phyloP scores from a whole-genome alignment of 2,329 filamentous ascomycete genomes.

The Ophiostoma australiae region DNA sequence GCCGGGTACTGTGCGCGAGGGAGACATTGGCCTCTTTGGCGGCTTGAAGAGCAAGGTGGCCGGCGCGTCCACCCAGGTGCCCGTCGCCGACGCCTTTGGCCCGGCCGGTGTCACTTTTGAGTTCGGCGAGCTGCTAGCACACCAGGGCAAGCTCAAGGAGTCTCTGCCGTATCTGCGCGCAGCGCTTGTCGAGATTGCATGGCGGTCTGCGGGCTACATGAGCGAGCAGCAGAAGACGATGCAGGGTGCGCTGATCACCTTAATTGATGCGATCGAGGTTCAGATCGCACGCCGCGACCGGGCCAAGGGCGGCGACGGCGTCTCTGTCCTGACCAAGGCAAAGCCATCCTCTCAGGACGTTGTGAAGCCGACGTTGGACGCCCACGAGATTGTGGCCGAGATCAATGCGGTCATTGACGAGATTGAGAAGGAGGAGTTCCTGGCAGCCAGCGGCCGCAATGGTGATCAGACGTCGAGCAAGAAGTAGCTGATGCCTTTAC shows the following conservation, averaged over 20 bases:
- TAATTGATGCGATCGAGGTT: neutral
- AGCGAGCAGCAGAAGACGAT: neutral
- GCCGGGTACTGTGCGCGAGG: neutral
- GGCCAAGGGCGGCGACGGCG: neutral
- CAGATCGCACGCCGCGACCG: neutral
- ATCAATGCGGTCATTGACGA: neutral
- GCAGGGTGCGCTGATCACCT: neutral
- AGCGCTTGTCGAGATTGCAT: constrained; percentile 13
- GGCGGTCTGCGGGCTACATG: constrained; percentile 16
- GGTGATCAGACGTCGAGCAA: neutral
- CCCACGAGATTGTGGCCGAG: neutral
- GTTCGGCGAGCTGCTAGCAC: constrained; percentile 14
- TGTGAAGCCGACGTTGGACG: neutral
- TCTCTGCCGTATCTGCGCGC: constrained; percentile 23
- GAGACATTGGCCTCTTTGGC: neutral
- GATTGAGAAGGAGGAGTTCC: neutral
- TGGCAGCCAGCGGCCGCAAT: neutral
- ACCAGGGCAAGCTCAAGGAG: neutral
- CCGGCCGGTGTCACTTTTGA: constrained; percentile 11
- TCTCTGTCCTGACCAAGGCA: neutral
- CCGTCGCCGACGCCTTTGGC: constrained; percentile 24
- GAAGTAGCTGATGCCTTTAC: neutral
- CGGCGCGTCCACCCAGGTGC: neutral
- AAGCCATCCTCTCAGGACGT: neutral
- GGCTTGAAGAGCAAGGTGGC: neutral